Conservation (phyloP, 331 rosid species). For the Cydonia oblonga region DNA sequence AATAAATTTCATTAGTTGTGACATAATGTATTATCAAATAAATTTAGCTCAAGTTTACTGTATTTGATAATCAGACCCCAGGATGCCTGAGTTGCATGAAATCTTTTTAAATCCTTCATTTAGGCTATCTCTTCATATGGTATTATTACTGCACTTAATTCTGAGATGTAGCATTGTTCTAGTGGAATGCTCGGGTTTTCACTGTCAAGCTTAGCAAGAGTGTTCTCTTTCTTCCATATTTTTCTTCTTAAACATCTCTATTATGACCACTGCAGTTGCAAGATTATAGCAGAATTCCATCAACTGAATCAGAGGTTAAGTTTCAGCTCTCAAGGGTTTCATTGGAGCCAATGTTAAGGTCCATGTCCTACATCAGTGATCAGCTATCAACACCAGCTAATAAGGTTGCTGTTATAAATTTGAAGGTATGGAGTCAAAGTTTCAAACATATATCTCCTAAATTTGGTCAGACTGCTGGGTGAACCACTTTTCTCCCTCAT, state of each 20-base stretch:
- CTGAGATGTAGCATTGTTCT: background rate
- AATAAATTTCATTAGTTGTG: background rate
- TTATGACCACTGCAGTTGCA: conserved; percentile 55
- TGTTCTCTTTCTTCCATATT: background rate
- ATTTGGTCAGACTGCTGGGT: background rate
- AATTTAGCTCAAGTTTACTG: background rate
- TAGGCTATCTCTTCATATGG: background rate
- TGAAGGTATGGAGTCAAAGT: conserved; percentile 44
- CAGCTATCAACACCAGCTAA: conserved; percentile 85
- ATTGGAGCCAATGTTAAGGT: conserved; percentile 83
- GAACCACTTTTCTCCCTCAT: background rate
- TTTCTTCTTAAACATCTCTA: background rate
- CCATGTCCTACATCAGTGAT: conserved; percentile 80
- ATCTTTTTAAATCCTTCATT: background rate
- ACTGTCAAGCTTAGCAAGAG: background rate
- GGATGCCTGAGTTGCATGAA: background rate
- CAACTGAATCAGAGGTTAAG: conserved; percentile 83
- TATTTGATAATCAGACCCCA: background rate
- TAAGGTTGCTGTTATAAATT: conserved; percentile 81
- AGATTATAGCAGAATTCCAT: conserved; percentile 58
- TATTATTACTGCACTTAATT: background rate
- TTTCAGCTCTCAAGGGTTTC: conserved; percentile 77
- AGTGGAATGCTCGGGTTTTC: background rate
- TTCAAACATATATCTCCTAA: conserved; percentile 1
- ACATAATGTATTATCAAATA: background rate